Base-by-base conservation (phyloP, 1,284 basidiomycete species). In the Leccinum griseonigrum region DNA sequence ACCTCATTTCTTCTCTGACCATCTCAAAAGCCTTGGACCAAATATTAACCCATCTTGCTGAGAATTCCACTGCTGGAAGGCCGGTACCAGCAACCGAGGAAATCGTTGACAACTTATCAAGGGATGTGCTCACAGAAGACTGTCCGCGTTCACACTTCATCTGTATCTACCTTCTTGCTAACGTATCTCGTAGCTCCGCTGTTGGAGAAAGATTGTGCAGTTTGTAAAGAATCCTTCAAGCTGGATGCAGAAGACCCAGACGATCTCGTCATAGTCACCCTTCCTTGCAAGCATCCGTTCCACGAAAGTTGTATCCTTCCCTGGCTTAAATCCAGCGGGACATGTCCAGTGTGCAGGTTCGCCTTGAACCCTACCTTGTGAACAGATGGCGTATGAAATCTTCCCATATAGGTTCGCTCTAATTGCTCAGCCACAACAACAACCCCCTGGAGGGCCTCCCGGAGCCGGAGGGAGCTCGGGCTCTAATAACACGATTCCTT, bases 331-430 rank as follows among this genome's bases (percentile, higher is more conserved):
- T 87, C 87, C 1, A 91, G 87, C 64, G 92, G 88, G 4, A 94
- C 92, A 43, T 94, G 92, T 76, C 92, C 92, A 38, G 90, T 92
- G 11, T 94, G 92, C 79, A 83, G 91, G 85, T 90, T 71, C 40
- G 84, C n/a, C 26, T 54, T 54, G 2, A 52, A 13, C 8, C 0
- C 18, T 46, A 46, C 43, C 18, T 46, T 22, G 43, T 22, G 18
- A 13, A 46, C 13, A 18, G 43, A 22, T 22, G 18, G 18, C 78
- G 76, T 22, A 22, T 22, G 22, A 22, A 22, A 22, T 22, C 22
- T 22, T 22, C 22, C 22, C 4, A 1, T 48, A 36, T 55, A 73
- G 71, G 56, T 65, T 63, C 36, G 69, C 74, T 53, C 50, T 75
- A 26, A 51, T 70, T 40, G 56, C 67, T 52, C 73, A 76, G 50